phyloP scores from a whole-genome alignment of 805 yeast genomes.

The Zygosaccharomyces bisporus region DNA sequence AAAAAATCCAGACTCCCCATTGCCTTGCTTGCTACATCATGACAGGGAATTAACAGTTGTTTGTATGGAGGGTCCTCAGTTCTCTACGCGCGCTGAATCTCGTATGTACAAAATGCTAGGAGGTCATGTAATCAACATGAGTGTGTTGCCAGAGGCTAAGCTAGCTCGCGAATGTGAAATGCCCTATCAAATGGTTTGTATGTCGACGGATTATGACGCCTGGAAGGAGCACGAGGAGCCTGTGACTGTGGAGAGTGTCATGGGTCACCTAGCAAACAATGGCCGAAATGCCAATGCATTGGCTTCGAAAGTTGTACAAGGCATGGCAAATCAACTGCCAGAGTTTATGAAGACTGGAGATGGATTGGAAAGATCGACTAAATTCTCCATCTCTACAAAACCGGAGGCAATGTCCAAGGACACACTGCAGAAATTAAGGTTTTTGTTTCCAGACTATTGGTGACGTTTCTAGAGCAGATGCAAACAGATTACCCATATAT shows the following conservation, averaged over 20 bases:
- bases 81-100: slow-evolving; percentile 95
- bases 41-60: slow-evolving; percentile 76
- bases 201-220: slow-evolving; percentile 98
- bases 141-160: slow-evolving; percentile 94
- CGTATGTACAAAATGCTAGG: slow-evolving; percentile 82
- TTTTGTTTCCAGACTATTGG: slow-evolving; percentile 90
- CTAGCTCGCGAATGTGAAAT: slow-evolving; percentile 97
- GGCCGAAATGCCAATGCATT: slow-evolving; percentile 77
- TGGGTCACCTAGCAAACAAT: slow-evolving; percentile 85
- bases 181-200: slow-evolving; percentile 95
- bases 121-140: slow-evolving; percentile 95
- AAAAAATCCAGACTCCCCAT: slow-evolving; percentile 47
- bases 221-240: slow-evolving; percentile 96
- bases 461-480: slow-evolving; percentile 31
- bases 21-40: slow-evolving; percentile 65
- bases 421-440: slow-evolving; percentile 76
- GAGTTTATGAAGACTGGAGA: slow-evolving; percentile 60
- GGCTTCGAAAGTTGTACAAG: slow-evolving; percentile 64
- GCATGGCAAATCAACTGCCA: slow-evolving; percentile 58
- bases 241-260: slow-evolving; percentile 96
- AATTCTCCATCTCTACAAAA: slow-evolving; percentile 74
- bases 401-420: slow-evolving; percentile 69
- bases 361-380: slow-evolving; percentile 71
- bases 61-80: slow-evolving; percentile 99
- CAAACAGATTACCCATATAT: background rate